Percentiles rank a stretch among this genome's conserved stretches.
Evolutionary conservation across 164 flowering plant genomes (phyloP).

Genomic region (Chimonanthus salicifolius): DNA sequence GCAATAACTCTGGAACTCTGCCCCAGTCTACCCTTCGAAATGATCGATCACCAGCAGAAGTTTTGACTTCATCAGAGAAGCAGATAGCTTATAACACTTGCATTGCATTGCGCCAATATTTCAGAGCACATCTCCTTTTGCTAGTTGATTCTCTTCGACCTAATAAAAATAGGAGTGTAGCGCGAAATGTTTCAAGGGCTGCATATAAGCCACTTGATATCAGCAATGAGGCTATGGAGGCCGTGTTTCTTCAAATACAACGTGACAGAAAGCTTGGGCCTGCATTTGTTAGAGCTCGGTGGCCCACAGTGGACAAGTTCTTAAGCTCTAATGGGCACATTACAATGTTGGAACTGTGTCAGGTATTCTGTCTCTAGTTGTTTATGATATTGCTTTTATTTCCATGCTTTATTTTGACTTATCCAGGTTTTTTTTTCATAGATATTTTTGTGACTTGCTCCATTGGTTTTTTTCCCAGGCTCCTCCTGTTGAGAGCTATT

Average conservation of each 20-base stretch:
- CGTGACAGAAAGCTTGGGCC: slow-evolving; percentile 95
- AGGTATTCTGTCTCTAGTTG: slow-evolving; percentile 34
- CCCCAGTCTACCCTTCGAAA: slow-evolving; percentile 55
- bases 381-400: slow-evolving; percentile 1
- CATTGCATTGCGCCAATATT: slow-evolving; percentile 90
- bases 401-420: background rate
- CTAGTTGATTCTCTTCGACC: slow-evolving; percentile 95
- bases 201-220: slow-evolving; percentile 94
- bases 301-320: slow-evolving; percentile 86
- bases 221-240: slow-evolving; percentile 89
- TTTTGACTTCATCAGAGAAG: slow-evolving; percentile 81
- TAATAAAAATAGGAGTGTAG: slow-evolving; percentile 62
- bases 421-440: background rate
- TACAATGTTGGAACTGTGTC: slow-evolving; percentile 88
- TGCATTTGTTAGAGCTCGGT: slow-evolving; percentile 76
- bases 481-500: slow-evolving; percentile 90
- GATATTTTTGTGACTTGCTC: background rate
- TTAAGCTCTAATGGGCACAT: slow-evolving; percentile 69
- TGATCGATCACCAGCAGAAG: slow-evolving; percentile 79
- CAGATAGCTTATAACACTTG: slow-evolving; percentile 92
- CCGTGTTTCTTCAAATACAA: slow-evolving; percentile 76
- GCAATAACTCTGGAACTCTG: slow-evolving; percentile 57
- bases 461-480: slow-evolving; percentile 43
- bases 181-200: slow-evolving; percentile 64
- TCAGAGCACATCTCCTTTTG: slow-evolving; percentile 88